phyloP scores from a whole-genome alignment of 1,139 yeast species.

The Pichia sp. region DNA sequence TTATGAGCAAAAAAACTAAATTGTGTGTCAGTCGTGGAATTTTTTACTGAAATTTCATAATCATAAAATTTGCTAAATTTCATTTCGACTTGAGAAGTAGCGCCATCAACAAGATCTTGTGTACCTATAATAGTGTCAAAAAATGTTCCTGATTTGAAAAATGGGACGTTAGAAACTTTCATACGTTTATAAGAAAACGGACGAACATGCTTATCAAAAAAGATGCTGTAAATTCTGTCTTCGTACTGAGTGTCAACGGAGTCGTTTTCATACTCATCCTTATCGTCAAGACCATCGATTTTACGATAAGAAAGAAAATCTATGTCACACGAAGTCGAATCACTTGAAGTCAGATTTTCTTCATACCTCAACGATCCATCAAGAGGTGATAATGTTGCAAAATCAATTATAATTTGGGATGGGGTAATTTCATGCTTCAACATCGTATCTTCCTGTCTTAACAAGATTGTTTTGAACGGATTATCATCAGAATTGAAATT shows the following conservation, averaged over 20 bases:
- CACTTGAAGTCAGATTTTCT: too few relatives aligned
- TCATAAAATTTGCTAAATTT: constrained; percentile 30
- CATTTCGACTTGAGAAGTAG: constrained; percentile 15
- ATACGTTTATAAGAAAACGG: not conserved
- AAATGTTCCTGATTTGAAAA: constrained; percentile 18
- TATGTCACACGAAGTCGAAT: constrained; percentile 6
- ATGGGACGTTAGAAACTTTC: constrained; percentile 9
- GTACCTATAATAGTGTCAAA: not conserved
- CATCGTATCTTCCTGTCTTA: constrained; percentile 59
- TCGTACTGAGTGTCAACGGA: not conserved
- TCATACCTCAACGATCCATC: not conserved
- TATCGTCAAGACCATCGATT: not conserved
- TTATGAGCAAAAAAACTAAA: constrained; percentile 24
- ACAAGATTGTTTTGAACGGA: constrained; percentile 8
- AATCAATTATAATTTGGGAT: constrained; percentile 45
- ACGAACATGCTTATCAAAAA: constrained; percentile 2
- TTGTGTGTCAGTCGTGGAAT: constrained; percentile 11
- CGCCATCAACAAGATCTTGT: constrained; percentile 2
- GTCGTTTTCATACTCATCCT: constrained; percentile 6
- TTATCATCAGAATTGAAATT: not conserved
- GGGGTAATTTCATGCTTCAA: constrained; percentile 47
- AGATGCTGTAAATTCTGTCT: not conserved
- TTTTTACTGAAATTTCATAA: constrained; percentile 26
- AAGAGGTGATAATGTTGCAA: constrained; percentile 49
- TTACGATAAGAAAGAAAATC: not conserved